Base-by-base conservation (phyloP, 805 yeast genomes). In the Yarrowia sp. region DNA sequence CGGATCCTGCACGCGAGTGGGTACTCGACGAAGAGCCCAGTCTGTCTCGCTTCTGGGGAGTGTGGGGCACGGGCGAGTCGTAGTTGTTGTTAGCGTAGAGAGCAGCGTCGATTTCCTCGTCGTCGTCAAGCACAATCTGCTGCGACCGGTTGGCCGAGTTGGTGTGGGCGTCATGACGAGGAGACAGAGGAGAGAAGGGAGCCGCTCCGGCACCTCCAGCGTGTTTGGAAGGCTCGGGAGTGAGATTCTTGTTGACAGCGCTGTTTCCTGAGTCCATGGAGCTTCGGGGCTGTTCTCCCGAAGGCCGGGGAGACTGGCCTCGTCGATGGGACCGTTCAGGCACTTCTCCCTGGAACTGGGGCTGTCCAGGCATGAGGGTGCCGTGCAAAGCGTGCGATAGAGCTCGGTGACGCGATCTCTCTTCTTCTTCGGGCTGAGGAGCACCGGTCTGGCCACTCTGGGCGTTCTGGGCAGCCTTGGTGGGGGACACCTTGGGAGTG, bases 61-160 rank as follows among this genome's bases (percentile, higher is more conserved):
- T 58, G 8, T 42, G 64, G 0, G 64, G 64, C 9, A 58, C 50
- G 5, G 64, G 64, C 50, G 50, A 33, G 9, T 58, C 64, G 40
- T 58, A 58, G 50, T 58, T 58, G 50, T 58, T 58, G 64, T 40
- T 58, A 9, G 64, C 49, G 33, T 58, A 58, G 7, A 58, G 49
- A 10, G 64, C 49, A 7, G 64, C 64, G 42, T 47, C 55, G 13
- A 61, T 61, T 38, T 61, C 66, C 49, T 61, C 66, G 20, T 39
- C 66, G 55, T 46, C 66, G n/a, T 61, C 55, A n/a, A 61, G 55
- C 15, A 61, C 55, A 36, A 61, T 61, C 38, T 61, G 66, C 44
- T 61, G 66, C 20, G 66, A 61, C 38, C 66, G 34, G 66, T 61
- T 61, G 38, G 66, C 53, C 13, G 66, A 61, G 66, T 61, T 46